phyloP scores from a whole-genome alignment of 2,329 filamentous ascomycete genomes.

The Apiospora kogelbergensis region DNA sequence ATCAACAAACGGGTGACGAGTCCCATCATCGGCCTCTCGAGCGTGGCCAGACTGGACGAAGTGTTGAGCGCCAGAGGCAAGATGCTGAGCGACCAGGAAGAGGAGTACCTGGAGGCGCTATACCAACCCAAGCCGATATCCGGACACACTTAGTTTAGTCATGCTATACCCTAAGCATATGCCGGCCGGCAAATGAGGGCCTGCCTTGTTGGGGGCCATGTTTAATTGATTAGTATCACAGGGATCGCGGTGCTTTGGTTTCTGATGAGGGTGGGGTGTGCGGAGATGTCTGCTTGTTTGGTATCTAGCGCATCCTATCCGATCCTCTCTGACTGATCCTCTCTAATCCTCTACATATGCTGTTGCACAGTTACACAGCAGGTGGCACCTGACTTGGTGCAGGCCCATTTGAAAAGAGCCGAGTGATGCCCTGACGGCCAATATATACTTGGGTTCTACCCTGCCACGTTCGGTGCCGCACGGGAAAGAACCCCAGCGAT shows the following conservation, averaged over 20 bases:
- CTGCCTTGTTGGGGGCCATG: not conserved
- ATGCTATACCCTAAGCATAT: not conserved
- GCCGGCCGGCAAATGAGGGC: not conserved
- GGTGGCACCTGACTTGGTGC: not conserved
- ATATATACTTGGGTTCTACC: not conserved
- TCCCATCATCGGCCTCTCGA: slow-evolving; percentile 64
- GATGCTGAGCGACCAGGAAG: slow-evolving; percentile 57
- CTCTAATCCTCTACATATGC: too few species aligned
- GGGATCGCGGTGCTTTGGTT: not conserved
- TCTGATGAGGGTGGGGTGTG: not conserved
- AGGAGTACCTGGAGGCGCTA: slow-evolving; percentile 60
- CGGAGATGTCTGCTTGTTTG: not conserved
- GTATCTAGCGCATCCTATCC: not conserved
- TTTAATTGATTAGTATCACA: not conserved
- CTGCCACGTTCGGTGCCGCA: not conserved
- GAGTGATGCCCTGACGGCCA: not conserved
- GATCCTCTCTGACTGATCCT: too few species aligned
- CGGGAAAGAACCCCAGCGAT: not conserved
- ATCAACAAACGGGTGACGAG: slow-evolving; percentile 51
- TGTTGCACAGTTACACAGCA: too few species aligned
- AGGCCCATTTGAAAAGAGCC: not conserved
- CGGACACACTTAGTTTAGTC: slow-evolving; percentile 27
- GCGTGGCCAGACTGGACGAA: slow-evolving; percentile 60
- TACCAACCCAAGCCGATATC: slow-evolving; percentile 54
- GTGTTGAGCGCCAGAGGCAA: slow-evolving; percentile 48